These are phyloP conservation scores for Chloropicon primus DNA, from an alignment of 139 green algal species.

Conservation along the genomic window DNA sequence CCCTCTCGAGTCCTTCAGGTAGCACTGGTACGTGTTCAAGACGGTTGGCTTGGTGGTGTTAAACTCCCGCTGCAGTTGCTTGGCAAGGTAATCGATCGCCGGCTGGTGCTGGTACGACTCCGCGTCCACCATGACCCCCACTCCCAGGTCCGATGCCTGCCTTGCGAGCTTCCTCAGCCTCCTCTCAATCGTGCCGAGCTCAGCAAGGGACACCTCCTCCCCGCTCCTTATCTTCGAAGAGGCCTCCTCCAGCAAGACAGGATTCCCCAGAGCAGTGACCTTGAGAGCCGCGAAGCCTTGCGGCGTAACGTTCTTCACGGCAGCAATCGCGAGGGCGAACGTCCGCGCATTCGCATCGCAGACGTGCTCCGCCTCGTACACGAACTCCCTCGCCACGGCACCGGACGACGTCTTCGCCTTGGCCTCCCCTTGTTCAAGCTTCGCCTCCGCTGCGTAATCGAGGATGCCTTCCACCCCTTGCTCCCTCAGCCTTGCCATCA, in stretches of 20 bases:
- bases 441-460: constrained; percentile 49
- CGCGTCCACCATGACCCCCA: constrained; percentile 71
- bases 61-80: constrained; percentile 48
- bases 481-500: constrained; percentile 23
- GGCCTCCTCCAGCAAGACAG: constrained; percentile 51
- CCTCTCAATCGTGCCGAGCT: neutral
- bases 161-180: constrained; percentile 8
- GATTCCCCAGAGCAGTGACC: constrained; percentile 71
- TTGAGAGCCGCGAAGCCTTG: constrained; percentile 14
- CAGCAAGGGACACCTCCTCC: constrained; percentile 10
- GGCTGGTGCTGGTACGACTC: constrained; percentile 82
- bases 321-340: constrained; percentile 16
- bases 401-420: neutral
- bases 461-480: constrained; percentile 35
- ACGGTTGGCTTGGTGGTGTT: constrained; percentile 45
- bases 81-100: constrained; percentile 64
- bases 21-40: constrained; percentile 68
- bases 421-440: constrained; percentile 14
- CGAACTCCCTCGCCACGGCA: constrained; percentile 32
- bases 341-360: constrained; percentile 51
- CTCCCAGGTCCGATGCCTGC: constrained; percentile 14
- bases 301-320: neutral
- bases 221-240: constrained; percentile 29
- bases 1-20: constrained; percentile 48
- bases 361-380: constrained; percentile 44